phyloP scores from a whole-genome alignment of 352 stramenopile species.

The Peronospora belbahrii region DNA sequence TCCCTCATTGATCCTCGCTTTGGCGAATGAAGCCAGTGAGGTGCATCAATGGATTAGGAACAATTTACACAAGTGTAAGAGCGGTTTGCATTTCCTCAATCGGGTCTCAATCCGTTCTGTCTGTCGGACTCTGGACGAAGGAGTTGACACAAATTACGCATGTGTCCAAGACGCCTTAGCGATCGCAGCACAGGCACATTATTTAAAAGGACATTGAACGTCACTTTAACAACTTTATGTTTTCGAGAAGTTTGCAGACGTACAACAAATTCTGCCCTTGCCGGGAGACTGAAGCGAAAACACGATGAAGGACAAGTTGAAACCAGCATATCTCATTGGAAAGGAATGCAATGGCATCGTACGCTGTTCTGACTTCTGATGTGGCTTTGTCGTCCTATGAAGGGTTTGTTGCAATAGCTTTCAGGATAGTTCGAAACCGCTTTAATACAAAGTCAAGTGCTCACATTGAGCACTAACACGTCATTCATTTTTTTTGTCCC shows the following conservation, averaged over 20 bases:
- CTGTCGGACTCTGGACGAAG: conserved; percentile 15
- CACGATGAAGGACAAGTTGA: background rate
- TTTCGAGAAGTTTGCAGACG: conserved; percentile 18
- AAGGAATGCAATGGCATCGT: conserved; percentile 17
- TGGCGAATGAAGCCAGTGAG: conserved; percentile 14
- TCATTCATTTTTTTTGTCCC: too few species aligned
- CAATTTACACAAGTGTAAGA: too few species aligned
- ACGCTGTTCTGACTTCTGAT: too few species aligned
- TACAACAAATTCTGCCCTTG: conserved; percentile 16
- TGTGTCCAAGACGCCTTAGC: conserved; percentile 1
- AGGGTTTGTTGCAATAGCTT: too few species aligned
- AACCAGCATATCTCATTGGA: conserved; percentile 22
- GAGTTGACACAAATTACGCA: conserved; percentile 10
- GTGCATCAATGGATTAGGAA: background rate
- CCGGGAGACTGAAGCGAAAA: conserved; percentile 14
- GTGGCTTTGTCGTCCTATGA: too few species aligned
- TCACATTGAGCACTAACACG: background rate
- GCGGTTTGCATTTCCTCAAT: too few species aligned
- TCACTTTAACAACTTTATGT: too few species aligned
- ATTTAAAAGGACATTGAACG: too few species aligned
- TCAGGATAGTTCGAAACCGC: conserved; percentile 3
- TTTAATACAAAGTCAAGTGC: conserved; percentile 8
- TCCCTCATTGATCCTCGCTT: conserved; percentile 12
- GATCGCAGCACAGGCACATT: too few species aligned
- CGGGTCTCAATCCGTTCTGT: conserved; percentile 4